phyloP scores from a whole-genome alignment of 768 basidiomycete genomes.

The Lactarius hengduanensis region DNA sequence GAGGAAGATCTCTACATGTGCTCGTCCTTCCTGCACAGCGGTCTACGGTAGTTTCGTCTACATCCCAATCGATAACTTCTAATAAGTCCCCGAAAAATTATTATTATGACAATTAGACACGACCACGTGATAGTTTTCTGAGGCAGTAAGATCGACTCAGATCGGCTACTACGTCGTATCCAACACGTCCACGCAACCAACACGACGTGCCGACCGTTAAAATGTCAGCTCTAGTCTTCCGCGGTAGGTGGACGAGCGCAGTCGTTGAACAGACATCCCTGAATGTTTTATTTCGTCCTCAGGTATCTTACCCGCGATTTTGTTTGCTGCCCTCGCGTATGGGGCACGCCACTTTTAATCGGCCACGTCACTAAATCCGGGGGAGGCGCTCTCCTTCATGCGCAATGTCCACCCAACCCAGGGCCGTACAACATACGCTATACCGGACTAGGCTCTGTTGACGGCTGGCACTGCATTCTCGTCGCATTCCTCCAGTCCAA shows the following conservation, averaged over 20 bases:
- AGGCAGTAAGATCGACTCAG: background rate
- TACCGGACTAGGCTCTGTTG: slow-evolving; percentile 14
- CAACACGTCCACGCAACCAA: background rate
- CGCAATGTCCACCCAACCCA: slow-evolving; percentile 23
- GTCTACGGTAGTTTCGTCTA: background rate
- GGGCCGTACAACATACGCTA: slow-evolving; percentile 24
- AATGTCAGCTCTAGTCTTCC: slow-evolving; percentile 10
- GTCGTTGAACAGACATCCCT: background rate
- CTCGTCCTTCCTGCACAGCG: background rate
- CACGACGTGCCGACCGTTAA: background rate
- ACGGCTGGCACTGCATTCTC: too few species aligned
- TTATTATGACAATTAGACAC: too few species aligned
- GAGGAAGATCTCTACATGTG: background rate
- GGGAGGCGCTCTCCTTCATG: background rate
- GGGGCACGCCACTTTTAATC: slow-evolving; percentile 18
- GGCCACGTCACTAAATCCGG: slow-evolving; percentile 25
- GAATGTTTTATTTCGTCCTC: background rate
- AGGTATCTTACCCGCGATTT: slow-evolving; percentile 21
- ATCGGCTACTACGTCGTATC: background rate
- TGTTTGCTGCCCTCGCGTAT: slow-evolving; percentile 20
- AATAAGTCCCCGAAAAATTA: background rate
- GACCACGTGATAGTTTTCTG: background rate
- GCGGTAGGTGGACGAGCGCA: slow-evolving; percentile 9
- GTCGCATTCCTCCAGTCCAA: slow-evolving; percentile 25
- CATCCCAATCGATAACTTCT: background rate